Base-by-base conservation (phyloP, 192 early-diverging fungal genomes). In the Geranomyces michiganensis region DNA sequence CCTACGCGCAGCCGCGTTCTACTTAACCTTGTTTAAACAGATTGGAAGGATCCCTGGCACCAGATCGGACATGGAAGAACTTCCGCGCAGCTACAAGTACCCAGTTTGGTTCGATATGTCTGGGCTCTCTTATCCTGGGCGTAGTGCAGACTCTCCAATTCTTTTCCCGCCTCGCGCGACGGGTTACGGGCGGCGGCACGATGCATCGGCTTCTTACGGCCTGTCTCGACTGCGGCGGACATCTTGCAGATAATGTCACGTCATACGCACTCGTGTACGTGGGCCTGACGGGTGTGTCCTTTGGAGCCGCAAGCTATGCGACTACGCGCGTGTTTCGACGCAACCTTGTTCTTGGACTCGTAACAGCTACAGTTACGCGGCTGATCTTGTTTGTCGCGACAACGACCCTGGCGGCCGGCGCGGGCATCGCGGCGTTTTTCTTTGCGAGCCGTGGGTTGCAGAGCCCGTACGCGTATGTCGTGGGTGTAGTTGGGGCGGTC, bases 241-340 rank as follows among this genome's bases (percentile, higher is more conserved):
- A 49, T 30, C 41, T 72, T 45, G 22, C 78, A 36, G 69, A 68
- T 56, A 67, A 70, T 31, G 56, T 88, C 32, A 76, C 79, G 0
- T 75, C 85, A 55, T 92, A 92, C 75, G 87, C 88, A 12, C 78
- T 93, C 32, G 84, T 92, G 33, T 84, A 88, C 65, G 81, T 82
- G 31, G 90, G 90, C 0, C 85, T 93, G 53, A 89, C 89, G 29
- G 89, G 91, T 21, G 81, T 88, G 56, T 81, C 80, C n/a, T 82
- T 92, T 45, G 82, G 77, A 49, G 60, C 73, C 14, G 84, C 91
- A 0, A 84, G 85, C 21, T 72, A 77, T 26, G 74, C 65, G 7
- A 88, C 84, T 14, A 90, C 91, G 48, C 87, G 88, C 62, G 81
- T 92, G 31, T 92, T 93, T 73, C 80, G 90, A 31, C 72, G 92